These are phyloP conservation scores for button mushroom (Agaricus bisporus) DNA, from an alignment of 768 basidiomycete species.

Conservation along the genomic window DNA sequence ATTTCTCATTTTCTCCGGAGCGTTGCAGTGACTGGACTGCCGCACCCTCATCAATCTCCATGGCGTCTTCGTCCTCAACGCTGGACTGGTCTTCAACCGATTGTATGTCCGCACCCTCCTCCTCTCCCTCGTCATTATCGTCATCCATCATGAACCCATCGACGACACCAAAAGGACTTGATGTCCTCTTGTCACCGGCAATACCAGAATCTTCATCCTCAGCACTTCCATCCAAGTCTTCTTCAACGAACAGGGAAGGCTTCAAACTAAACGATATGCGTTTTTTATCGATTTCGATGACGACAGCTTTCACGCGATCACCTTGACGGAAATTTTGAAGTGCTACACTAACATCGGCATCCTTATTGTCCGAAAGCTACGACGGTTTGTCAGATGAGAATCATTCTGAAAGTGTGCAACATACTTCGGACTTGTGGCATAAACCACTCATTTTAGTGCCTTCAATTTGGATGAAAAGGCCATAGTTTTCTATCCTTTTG, in stretches of 20 bases:
- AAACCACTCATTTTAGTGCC: slow-evolving; percentile 80
- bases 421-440: slow-evolving; percentile 90
- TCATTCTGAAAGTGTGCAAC: slow-evolving; percentile 13
- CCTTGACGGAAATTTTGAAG: slow-evolving; percentile 81
- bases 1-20: slow-evolving; percentile 9
- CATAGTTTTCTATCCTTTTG: slow-evolving; percentile 81
- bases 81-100: neutral
- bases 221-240: slow-evolving; percentile 42
- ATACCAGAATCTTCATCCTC: slow-evolving; percentile 21
- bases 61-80: slow-evolving; percentile 29
- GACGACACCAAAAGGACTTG: slow-evolving; percentile 15
- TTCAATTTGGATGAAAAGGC: slow-evolving; percentile 89
- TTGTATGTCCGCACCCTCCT: slow-evolving; percentile 12
- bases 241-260: slow-evolving; percentile 76
- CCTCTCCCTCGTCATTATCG: slow-evolving; percentile 14
- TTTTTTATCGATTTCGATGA: slow-evolving; percentile 67
- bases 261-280: slow-evolving; percentile 86
- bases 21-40: slow-evolving; percentile 19
- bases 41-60: slow-evolving; percentile 40
- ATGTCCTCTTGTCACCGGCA: slow-evolving; percentile 18
- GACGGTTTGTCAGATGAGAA: slow-evolving; percentile 3
- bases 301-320: slow-evolving; percentile 75
- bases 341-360: slow-evolving; percentile 73
- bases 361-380: slow-evolving; percentile 84
- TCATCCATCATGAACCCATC: slow-evolving; percentile 15